Evolutionary conservation across 2,329 filamentous ascomycete genomes (phyloP), one percentile per base, ranked within the genome.

Genomic region (Claviceps sp.): DNA sequence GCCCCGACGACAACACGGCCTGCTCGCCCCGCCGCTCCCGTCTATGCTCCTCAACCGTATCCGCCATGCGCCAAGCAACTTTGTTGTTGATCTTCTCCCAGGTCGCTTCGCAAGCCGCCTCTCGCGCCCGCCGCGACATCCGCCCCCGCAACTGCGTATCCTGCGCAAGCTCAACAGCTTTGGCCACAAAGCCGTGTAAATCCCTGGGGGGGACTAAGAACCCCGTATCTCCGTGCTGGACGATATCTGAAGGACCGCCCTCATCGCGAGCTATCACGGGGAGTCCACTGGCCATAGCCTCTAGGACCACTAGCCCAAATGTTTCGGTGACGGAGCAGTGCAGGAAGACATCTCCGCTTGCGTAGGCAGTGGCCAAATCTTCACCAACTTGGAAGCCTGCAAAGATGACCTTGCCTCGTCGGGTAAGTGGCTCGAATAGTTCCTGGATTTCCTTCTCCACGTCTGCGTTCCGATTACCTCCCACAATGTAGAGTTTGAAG

Each of bases 271-370:
- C 83, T 50, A 87, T 72, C 24, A 87, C 82, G 0, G 82, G 82
- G 2, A 87, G 73, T 2, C 82, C 81, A 56, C 81, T 84, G 0
- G 82, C 82, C 82, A 87, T 85, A 3, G 80, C 78, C 64, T 86
- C 83, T 2, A 86, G 69, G 1, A 86, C 82, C 0, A 87, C 82
- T 10, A 87, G 69, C 0, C 83, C 83, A 63, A 87, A 86, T 0
- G 83, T 87, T 64, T 87, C 83, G 0, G 82, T 86, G 53, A 86
- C 70, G 22, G 80, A 86, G 65, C 81, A 85, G 66, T 87, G 82
- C 14, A 87, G 65, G 61, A 87, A 86, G n/a, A 87, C 58, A 60
- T 87, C 82, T 0, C 77, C 82, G 3, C 77, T 78, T 2, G 84
- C 82, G 57, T 85, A 87, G 10, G 79, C 76, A n/a, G 72, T 69